A percentile compares a stretch with the other conserved stretches of the same genome.
phyloP scores from a whole-genome alignment of 495 filamentous ascomycete genomes.

The Lasiosphaeria miniovina region DNA sequence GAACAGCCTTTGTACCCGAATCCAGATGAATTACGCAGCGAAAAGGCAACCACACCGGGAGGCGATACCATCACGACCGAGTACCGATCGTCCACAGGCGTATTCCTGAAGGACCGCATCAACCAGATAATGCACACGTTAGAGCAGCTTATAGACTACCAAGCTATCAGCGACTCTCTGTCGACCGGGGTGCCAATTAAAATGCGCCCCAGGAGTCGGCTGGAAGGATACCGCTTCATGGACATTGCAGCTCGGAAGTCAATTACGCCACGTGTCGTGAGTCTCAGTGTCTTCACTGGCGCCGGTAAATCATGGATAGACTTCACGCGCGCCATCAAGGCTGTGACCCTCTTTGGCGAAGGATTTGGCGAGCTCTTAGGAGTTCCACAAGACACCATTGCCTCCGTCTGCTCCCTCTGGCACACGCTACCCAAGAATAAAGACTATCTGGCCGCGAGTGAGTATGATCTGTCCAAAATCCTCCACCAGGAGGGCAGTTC shows the following conservation, averaged over 20 bases:
- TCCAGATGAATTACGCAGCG: constrained; percentile 8
- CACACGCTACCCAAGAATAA: constrained; percentile 1
- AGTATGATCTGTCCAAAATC: constrained; percentile 8
- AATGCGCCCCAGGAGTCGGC: constrained; percentile 5
- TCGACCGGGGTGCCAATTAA: background rate
- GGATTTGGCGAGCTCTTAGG: constrained; percentile 10
- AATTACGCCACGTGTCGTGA: constrained; percentile 1
- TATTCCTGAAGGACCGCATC: constrained; percentile 9
- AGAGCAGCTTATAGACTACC: constrained; percentile 11
- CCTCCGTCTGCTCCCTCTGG: background rate
- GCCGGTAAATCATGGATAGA: constrained; percentile 18
- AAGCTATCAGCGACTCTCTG: background rate
- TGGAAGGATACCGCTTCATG: constrained; percentile 16
- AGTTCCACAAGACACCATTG: background rate
- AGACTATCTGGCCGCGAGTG: constrained; percentile 10
- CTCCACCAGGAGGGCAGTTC: constrained; percentile 9
- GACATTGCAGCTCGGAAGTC: constrained; percentile 6
- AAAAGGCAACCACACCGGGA: background rate
- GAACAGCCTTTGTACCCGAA: constrained; percentile 7
- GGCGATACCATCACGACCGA: constrained; percentile 1
- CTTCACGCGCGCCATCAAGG: constrained; percentile 10
- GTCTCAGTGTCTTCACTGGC: constrained; percentile 2
- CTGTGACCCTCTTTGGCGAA: constrained; percentile 14
- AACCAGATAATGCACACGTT: constrained; percentile 4
- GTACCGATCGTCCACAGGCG: background rate